Conservation (phyloP, 2,329 filamentous ascomycete genomes). For the Aureobasidium sp. region DNA sequence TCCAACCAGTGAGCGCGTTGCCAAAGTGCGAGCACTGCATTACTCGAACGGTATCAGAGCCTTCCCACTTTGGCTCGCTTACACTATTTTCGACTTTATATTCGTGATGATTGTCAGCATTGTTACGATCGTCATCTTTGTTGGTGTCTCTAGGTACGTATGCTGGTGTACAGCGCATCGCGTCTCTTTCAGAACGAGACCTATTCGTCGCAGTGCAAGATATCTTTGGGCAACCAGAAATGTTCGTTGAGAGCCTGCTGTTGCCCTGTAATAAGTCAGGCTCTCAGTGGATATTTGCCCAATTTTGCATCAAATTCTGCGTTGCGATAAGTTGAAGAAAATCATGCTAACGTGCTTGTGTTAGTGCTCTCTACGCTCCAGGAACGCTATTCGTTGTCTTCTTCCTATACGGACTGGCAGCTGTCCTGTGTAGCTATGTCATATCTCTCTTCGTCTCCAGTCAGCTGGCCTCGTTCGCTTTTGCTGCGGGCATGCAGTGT, state of each 20-base stretch:
- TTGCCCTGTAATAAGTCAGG: neutral
- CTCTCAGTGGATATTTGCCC: neutral
- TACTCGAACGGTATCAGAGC: conserved; percentile 87
- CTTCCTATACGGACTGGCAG: conserved; percentile 71
- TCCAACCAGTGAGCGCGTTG: conserved; percentile 72
- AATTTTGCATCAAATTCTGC: neutral
- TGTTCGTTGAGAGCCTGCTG: too few species aligned
- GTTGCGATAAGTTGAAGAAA: neutral
- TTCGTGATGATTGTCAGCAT: conserved; percentile 63
- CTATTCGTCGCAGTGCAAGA: neutral
- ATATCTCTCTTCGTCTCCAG: conserved; percentile 73
- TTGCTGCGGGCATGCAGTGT: conserved; percentile 70
- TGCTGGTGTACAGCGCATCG: neutral
- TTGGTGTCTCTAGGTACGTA: conserved; percentile 40
- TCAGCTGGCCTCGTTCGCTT: conserved; percentile 77
- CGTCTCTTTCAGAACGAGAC: too few species aligned
- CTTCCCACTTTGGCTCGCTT: conserved; percentile 77
- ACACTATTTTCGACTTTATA: conserved; percentile 70
- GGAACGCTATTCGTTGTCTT: conserved; percentile 78
- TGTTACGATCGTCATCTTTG: conserved; percentile 62
- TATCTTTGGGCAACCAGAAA: neutral
- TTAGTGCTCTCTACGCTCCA: conserved; percentile 63
- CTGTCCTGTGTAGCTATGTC: conserved; percentile 69
- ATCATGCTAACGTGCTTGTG: neutral
- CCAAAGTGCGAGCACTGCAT: conserved; percentile 74